phyloP scores from a whole-genome alignment of 2,329 filamentous ascomycete genomes.

The Talaromyces amestolkiae region DNA sequence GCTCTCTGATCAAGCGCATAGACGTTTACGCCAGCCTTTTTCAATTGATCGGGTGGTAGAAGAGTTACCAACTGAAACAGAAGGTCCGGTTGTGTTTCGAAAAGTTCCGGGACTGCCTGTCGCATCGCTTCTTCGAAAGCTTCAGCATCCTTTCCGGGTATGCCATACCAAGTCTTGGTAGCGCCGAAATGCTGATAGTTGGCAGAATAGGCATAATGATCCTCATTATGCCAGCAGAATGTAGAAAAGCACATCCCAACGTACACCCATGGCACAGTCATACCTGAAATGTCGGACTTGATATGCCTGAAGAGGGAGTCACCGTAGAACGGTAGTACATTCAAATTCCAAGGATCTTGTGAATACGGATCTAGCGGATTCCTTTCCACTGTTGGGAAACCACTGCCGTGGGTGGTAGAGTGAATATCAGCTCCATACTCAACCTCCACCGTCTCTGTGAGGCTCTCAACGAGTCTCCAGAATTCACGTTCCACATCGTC shows the following conservation, averaged over 20 bases:
- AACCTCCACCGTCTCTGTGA: constrained; percentile 94
- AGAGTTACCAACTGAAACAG: constrained; percentile 97
- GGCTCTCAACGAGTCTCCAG: constrained; percentile 88
- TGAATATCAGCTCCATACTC: constrained; percentile 98
- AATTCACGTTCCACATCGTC: constrained; percentile 96
- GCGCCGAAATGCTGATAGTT: constrained; percentile 98
- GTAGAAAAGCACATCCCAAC: constrained; percentile 99
- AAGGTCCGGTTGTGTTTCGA: constrained; percentile 93
- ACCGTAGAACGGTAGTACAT: constrained; percentile 81
- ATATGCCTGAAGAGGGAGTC: constrained; percentile 96
- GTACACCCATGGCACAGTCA: constrained; percentile 99
- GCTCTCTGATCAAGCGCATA: constrained; percentile 95
- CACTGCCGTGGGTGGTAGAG: constrained; percentile 94
- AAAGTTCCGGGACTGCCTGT: constrained; percentile 90
- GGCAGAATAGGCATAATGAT: constrained; percentile 95
- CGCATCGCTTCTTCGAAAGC: constrained; percentile 96
- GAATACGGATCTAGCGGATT: constrained; percentile 84
- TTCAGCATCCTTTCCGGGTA: constrained; percentile 86
- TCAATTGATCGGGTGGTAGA: constrained; percentile 85
- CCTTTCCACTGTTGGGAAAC: constrained; percentile 90
- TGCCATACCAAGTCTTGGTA: constrained; percentile 99
- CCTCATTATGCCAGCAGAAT: constrained; percentile 99
- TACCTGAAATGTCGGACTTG: constrained; percentile 96
- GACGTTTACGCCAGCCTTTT: constrained; percentile 87
- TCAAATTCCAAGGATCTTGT: constrained; percentile 92